These are phyloP conservation scores for Kwoniella sp. DNA, from an alignment of 768 basidiomycete species.

Conservation along the genomic window DNA sequence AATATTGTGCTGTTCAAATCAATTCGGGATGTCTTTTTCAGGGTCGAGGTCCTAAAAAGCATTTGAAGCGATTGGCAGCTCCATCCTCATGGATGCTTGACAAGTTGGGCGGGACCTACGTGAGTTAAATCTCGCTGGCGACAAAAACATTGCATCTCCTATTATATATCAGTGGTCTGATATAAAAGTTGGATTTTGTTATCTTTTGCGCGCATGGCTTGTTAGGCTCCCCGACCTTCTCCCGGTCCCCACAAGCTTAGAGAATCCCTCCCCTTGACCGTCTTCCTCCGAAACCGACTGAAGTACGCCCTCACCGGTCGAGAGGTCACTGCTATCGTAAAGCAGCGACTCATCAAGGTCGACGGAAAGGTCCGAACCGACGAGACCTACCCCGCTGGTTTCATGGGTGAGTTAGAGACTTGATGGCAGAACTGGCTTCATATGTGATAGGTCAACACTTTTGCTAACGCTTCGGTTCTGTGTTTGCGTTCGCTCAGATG, in stretches of 20 bases:
- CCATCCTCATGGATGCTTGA: slow-evolving; percentile 99
- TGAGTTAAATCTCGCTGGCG: slow-evolving; percentile 40
- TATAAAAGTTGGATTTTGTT: slow-evolving; percentile 42
- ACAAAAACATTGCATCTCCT: neutral
- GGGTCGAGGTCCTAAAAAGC: slow-evolving; percentile 98
- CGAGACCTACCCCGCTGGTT: slow-evolving; percentile 92
- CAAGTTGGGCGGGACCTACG: slow-evolving; percentile 70
- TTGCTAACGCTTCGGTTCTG: too few species aligned
- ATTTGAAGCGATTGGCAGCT: slow-evolving; percentile 94
- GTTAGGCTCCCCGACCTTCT: slow-evolving; percentile 85
- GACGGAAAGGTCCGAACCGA: slow-evolving; percentile 99
- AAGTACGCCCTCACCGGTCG: slow-evolving; percentile 97
- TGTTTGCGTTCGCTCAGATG: too few species aligned
- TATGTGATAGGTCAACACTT: too few species aligned
- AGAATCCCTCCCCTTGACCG: slow-evolving; percentile 92
- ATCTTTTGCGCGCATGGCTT: slow-evolving; percentile 7
- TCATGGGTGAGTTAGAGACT: slow-evolving; percentile 74
- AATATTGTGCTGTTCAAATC: neutral
- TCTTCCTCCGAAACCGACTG: slow-evolving; percentile 98
- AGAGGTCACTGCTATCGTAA: slow-evolving; percentile 92
- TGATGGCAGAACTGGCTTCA: slow-evolving; percentile 50
- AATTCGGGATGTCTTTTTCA: slow-evolving; percentile 48
- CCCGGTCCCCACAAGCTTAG: slow-evolving; percentile 99
- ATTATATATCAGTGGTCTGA: slow-evolving; percentile 1
- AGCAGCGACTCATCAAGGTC: slow-evolving; percentile 96